Evolutionary conservation across 2,329 filamentous ascomycete genomes (phyloP).

Genomic region (Capronia epimyces): DNA sequence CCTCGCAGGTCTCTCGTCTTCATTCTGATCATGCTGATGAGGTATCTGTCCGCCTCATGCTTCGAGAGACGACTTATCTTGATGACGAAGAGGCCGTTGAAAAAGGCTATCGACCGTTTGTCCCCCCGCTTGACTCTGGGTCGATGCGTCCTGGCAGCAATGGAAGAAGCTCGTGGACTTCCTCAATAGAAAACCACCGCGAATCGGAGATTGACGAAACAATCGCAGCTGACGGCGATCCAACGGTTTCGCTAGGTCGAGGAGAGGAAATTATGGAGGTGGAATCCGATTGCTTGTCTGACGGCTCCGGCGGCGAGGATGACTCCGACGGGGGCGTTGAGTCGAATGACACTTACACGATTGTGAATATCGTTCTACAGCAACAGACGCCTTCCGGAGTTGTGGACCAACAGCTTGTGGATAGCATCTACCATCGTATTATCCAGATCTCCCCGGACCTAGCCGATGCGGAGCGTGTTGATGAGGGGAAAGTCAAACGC

Average conservation of each 20-base stretch:
- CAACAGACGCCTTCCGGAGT: slow-evolving; percentile 26
- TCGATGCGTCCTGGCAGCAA: slow-evolving; percentile 21
- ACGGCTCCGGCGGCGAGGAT: slow-evolving; percentile 17
- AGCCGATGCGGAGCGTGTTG: slow-evolving; percentile 51
- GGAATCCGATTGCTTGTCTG: slow-evolving; percentile 10
- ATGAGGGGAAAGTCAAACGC: slow-evolving; percentile 50
- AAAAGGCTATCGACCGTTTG: slow-evolving; percentile 36
- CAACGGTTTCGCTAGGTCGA: background rate
- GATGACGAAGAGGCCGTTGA: slow-evolving; percentile 36
- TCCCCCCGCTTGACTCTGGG: slow-evolving; percentile 10
- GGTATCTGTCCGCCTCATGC: slow-evolving; percentile 54
- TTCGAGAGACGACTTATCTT: slow-evolving; percentile 43
- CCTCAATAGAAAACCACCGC: slow-evolving; percentile 23
- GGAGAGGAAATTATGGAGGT: slow-evolving; percentile 1
- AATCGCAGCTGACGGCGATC: background rate
- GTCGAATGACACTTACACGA: slow-evolving; percentile 27
- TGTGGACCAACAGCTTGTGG: slow-evolving; percentile 34
- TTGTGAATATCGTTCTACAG: slow-evolving; percentile 28
- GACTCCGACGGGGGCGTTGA: slow-evolving; percentile 15
- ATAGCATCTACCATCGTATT: slow-evolving; percentile 34
- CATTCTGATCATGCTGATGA: slow-evolving; percentile 47
- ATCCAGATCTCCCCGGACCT: slow-evolving; percentile 49
- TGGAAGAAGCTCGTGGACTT: slow-evolving; percentile 27
- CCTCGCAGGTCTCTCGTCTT: slow-evolving; percentile 28
- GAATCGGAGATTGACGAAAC: slow-evolving; percentile 7